Base-by-base conservation (phyloP, 129 eudicot genomes). In the Cynara cardunculus region DNA sequence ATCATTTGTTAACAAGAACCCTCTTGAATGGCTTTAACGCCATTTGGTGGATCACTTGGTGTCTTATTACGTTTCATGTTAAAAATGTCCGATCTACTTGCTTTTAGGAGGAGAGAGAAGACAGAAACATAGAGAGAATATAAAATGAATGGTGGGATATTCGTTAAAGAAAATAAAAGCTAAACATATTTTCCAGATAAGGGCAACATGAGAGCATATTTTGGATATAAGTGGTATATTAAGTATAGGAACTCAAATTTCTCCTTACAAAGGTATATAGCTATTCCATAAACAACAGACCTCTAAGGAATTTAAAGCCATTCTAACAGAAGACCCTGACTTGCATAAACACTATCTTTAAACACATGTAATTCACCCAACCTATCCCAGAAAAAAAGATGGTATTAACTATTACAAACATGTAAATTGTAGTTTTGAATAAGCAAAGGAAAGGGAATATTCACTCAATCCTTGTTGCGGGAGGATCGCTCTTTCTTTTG, bases 401-500 rank as follows among this genome's bases (percentile, higher is more conserved):
- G 19, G 22, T 76, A 31, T 49, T 49, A 41, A 41, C 53, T 62
- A n/a, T 56, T 56, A 16, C 62, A 14, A 3, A 53, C 8, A 18
- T 56, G 65, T 56, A 18, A 56, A 18, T 56, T 56, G 21, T n/a
- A 56, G 65, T 56, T 18, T 56, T 56, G 21, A 18, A 18, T n/a
- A 56, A 56, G 65, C 61, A 46, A 46, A 3, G 56, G 61, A 46
- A 46, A 46, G 61, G 41, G 11, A 6, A 35, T 35, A 4, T 24
- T 24, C 22, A 73, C 32, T 81, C 72, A 86, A 86, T 91, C 92
- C 77, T 93, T 93, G 93, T 84, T 82, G 80, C 81, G 85, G 21
- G 94, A 86, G 26, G 94, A 85, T 62, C 84, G 76, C 65, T 88
- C 91, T 81, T 91, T 89, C 93, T 85, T 94, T 27, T 86, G 97